Percentiles rank a stretch among this genome's conserved stretches.
Evolutionary conservation across 495 filamentous ascomycete species (phyloP).

Genomic region (Podospora australis): DNA sequence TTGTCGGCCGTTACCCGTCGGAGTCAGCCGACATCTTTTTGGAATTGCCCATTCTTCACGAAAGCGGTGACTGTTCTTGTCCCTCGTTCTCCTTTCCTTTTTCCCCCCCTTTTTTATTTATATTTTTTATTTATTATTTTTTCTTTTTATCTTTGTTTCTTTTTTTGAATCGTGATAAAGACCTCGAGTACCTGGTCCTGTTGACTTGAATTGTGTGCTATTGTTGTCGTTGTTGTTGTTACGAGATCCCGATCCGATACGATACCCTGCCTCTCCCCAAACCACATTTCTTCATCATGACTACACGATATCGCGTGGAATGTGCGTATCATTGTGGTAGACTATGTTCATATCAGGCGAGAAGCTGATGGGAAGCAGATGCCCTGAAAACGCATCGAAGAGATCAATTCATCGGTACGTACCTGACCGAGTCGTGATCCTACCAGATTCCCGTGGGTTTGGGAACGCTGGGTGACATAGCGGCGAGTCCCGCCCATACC

Average conservation of each 20-base stretch:
- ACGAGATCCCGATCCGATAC: too few relatives aligned
- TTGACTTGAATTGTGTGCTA: neutral
- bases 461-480: too few relatives aligned
- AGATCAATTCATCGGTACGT: constrained; percentile 77
- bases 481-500: too few relatives aligned
- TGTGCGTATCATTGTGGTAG: constrained; percentile 47
- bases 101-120: constrained; percentile 1
- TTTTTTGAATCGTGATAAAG: neutral
- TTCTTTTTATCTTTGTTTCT: neutral
- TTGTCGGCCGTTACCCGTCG: too few relatives aligned
- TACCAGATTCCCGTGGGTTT: too few relatives aligned
- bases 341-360: neutral
- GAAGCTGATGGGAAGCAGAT: constrained; percentile 43
- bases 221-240: too few relatives aligned
- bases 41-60: neutral
- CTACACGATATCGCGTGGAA: constrained; percentile 85
- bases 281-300: constrained; percentile 49
- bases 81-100: too few relatives aligned
- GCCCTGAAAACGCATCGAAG: constrained; percentile 82
- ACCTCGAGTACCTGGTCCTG: neutral
- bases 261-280: neutral
- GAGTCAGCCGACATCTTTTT: constrained; percentile 1
- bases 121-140: neutral
- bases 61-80: constrained; percentile 15
- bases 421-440: too few relatives aligned